Conservation (phyloP, 805 yeast genomes). For the Kuraishia ogatae region DNA sequence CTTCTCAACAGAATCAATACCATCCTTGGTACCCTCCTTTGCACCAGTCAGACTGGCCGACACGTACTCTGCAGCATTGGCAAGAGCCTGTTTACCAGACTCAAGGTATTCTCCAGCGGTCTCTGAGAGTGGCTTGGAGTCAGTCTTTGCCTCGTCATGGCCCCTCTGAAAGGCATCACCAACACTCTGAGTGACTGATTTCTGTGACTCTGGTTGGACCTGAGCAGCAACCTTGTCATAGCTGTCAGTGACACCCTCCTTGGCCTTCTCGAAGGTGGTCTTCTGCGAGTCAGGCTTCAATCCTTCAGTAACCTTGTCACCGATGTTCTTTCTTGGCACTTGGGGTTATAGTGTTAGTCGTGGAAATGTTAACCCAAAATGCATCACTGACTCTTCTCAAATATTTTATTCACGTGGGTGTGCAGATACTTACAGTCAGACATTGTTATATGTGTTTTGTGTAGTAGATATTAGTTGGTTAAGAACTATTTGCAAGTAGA, state of each 20-base stretch:
- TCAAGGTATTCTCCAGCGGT: conserved; percentile 37
- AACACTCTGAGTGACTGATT: conserved; percentile 61
- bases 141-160: conserved; percentile 32
- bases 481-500: neutral
- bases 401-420: neutral
- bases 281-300: conserved; percentile 68
- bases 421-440: neutral
- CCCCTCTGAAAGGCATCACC: conserved; percentile 34
- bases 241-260: conserved; percentile 61
- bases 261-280: conserved; percentile 52
- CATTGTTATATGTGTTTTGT: neutral
- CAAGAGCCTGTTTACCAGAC: conserved; percentile 37
- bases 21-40: conserved; percentile 38
- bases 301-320: conserved; percentile 60
- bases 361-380: neutral
- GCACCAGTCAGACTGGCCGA: conserved; percentile 61
- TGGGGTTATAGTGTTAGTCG: neutral
- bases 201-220: conserved; percentile 55
- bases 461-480: neutral
- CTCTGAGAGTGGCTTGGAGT: conserved; percentile 25
- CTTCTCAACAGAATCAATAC: conserved; percentile 13
- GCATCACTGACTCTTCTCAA: too few relatives aligned
- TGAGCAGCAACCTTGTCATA: conserved; percentile 55
- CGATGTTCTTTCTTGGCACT: conserved; percentile 58
- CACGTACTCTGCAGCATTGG: conserved; percentile 41